These are phyloP conservation scores for Debaryomyces sp. DNA, from an alignment of 1,139 yeast genomes.

Conservation along the genomic window DNA sequence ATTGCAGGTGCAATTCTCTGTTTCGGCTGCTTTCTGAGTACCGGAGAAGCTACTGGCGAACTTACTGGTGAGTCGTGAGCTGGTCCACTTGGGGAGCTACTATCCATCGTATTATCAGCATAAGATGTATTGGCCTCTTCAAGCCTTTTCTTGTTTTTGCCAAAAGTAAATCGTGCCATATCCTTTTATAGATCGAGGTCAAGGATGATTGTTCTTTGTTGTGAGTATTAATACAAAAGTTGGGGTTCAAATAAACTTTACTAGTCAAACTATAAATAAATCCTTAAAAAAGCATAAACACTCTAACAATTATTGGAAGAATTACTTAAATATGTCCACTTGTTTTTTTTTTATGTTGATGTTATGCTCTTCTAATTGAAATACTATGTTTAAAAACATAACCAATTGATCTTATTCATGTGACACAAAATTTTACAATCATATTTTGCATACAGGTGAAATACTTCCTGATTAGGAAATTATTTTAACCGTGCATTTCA, in stretches of 20 bases:
- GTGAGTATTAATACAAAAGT: slow-evolving; percentile 1
- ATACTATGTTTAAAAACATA: slow-evolving; percentile 4
- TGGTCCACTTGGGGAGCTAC: slow-evolving; percentile 4
- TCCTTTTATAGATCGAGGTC: background rate
- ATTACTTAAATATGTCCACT: background rate
- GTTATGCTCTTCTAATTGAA: slow-evolving; percentile 6
- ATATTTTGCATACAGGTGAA: slow-evolving; percentile 1
- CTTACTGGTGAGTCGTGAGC: background rate
- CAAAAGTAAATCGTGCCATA: slow-evolving; percentile 13
- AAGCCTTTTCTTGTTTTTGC: slow-evolving; percentile 12
- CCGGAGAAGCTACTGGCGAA: slow-evolving; percentile 6
- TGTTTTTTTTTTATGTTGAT: slow-evolving; percentile 1
- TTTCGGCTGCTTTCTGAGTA: slow-evolving; percentile 1
- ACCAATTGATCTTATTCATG: background rate
- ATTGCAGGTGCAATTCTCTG: slow-evolving; percentile 4
- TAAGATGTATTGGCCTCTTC: slow-evolving; percentile 10
- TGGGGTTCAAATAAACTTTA: background rate
- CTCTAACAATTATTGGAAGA: background rate
- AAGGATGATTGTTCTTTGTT: background rate
- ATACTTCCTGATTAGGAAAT: slow-evolving; percentile 2
- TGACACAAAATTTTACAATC: slow-evolving; percentile 2
- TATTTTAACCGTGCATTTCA: background rate
- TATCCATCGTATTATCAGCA: slow-evolving; percentile 6
- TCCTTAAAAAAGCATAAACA: background rate
- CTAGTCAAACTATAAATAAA: background rate